A percentile compares a stretch with the other conserved stretches of the same genome.
phyloP scores from a whole-genome alignment of 805 yeast genomes.

The Yarrowia porcina region DNA sequence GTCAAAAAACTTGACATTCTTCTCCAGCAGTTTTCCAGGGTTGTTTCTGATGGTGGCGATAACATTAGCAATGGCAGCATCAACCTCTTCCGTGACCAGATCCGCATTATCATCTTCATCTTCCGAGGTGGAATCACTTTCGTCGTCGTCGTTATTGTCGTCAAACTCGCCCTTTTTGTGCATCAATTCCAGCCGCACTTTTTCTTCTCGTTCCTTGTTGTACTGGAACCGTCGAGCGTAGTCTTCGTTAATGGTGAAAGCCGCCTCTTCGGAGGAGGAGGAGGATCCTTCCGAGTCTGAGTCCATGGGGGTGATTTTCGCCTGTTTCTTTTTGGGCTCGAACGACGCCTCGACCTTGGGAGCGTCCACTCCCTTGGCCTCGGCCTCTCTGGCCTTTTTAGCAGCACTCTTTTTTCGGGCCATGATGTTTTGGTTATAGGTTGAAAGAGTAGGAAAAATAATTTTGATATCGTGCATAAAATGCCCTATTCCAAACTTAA shows the following conservation, averaged over 20 bases:
- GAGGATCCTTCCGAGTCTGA: slow-evolving; percentile 29
- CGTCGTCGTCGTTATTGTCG: slow-evolving; percentile 45
- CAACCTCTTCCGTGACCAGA: slow-evolving; percentile 79
- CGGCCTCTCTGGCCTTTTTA: slow-evolving; percentile 57
- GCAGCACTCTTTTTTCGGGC: slow-evolving; percentile 86
- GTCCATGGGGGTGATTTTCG: neutral
- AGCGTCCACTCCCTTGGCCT: neutral
- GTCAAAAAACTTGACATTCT: slow-evolving; percentile 69
- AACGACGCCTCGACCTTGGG: slow-evolving; percentile 30
- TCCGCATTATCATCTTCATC: slow-evolving; percentile 89
- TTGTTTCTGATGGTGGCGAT: slow-evolving; percentile 71
- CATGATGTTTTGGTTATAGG: slow-evolving; percentile 43
- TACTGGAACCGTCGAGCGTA: slow-evolving; percentile 36
- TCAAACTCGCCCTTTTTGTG: slow-evolving; percentile 38
- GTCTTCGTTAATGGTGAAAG: slow-evolving; percentile 30
- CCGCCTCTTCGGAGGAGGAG: slow-evolving; percentile 26
- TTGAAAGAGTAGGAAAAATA: neutral
- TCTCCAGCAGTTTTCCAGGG: slow-evolving; percentile 56
- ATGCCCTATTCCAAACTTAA: slow-evolving; percentile 1
- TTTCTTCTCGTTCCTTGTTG: slow-evolving; percentile 38
- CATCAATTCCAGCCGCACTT: slow-evolving; percentile 33
- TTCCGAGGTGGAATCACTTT: slow-evolving; percentile 34
- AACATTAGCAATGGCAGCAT: slow-evolving; percentile 70
- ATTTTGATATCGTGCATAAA: slow-evolving; percentile 23
- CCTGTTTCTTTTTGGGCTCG: slow-evolving; percentile 25